Percentiles rank a stretch among this genome's conserved stretches.
Conservation (phyloP, 306 rosid genomes). For the Ormosia emarginata region DNA sequence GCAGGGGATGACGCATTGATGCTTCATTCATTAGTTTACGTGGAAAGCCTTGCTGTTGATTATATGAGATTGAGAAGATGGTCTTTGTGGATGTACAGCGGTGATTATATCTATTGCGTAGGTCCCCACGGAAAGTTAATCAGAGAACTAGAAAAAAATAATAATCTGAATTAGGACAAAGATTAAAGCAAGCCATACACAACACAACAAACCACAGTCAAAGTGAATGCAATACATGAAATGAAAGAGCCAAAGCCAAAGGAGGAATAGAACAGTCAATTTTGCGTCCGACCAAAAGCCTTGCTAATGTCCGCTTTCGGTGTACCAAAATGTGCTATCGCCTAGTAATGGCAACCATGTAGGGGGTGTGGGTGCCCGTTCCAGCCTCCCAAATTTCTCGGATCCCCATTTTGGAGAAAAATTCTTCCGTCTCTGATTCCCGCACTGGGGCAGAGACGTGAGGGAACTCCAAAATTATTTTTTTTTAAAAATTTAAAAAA, state of each 20-base stretch:
- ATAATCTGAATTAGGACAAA: neutral
- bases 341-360: neutral
- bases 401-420: too few species aligned
- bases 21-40: neutral
- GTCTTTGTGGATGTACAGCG: neutral
- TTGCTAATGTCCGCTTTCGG: neutral
- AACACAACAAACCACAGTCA: neutral
- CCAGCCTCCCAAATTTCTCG: too few species aligned
- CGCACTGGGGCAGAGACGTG: too few species aligned
- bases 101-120: neutral
- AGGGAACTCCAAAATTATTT: too few species aligned
- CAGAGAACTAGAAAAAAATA: neutral
- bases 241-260: constrained; percentile 1
- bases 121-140: neutral
- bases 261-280: neutral
- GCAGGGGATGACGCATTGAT: neutral
- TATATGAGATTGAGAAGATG: neutral
- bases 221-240: neutral
- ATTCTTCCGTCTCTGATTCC: too few species aligned
- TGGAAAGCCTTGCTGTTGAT: neutral
- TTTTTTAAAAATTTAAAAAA: too few species aligned
- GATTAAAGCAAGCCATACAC: neutral
- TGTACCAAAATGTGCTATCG: neutral
- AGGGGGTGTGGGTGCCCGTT: too few species aligned
- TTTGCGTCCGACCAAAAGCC: constrained; percentile 9